These are phyloP conservation scores for Populus hybrid DNA, from an alignment of 441 rosid species.

Conservation along the genomic window DNA sequence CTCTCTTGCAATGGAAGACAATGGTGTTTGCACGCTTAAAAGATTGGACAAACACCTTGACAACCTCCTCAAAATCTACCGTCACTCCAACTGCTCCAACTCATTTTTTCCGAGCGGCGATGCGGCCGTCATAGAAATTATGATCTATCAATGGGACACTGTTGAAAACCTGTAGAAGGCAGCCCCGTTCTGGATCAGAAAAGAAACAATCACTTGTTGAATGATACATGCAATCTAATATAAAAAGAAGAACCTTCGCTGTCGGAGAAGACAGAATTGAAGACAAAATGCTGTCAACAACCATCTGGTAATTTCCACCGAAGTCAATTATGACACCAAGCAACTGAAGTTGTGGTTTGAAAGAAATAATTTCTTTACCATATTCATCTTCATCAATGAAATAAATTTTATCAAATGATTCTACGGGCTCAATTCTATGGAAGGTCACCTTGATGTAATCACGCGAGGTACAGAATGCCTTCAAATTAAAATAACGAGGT, in stretches of 20 bases:
- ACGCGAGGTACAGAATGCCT: too few relatives aligned
- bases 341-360: constrained; percentile 41
- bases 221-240: constrained; percentile 33
- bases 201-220: constrained; percentile 42
- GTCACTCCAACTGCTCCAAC: constrained; percentile 43
- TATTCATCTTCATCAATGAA: constrained; percentile 45
- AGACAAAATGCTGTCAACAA: constrained; percentile 30
- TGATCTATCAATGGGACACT: constrained; percentile 44
- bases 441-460: too few relatives aligned
- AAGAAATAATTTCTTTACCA: constrained; percentile 34
- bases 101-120: constrained; percentile 30
- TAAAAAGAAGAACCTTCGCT: constrained; percentile 41
- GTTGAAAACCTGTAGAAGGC: constrained; percentile 43
- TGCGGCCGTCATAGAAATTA: constrained; percentile 36
- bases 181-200: constrained; percentile 50
- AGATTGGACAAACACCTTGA: constrained; percentile 25
- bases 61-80: constrained; percentile 47
- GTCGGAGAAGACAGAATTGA: constrained; percentile 15
- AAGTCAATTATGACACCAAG: constrained; percentile 53
- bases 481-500: too few relatives aligned
- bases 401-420: too few relatives aligned
- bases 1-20: constrained; percentile 30
- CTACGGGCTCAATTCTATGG: too few relatives aligned
- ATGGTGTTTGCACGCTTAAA: constrained; percentile 41
- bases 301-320: constrained; percentile 25